phyloP scores from a whole-genome alignment of 495 filamentous ascomycete species.

The Physcia stellaris region DNA sequence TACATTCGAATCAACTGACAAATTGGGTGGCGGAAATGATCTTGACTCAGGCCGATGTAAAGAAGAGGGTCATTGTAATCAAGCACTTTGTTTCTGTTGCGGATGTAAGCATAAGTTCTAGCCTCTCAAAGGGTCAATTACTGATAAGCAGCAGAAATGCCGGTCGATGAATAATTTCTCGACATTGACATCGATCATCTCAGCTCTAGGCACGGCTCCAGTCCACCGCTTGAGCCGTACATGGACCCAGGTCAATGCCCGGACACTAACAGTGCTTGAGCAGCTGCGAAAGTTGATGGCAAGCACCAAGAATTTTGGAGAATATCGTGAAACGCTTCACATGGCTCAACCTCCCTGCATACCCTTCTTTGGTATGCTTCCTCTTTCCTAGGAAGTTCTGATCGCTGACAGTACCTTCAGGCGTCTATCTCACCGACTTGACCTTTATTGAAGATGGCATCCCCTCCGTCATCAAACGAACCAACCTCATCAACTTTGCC shows the following conservation, averaged over 20 bases:
- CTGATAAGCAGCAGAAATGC: constrained; percentile 57
- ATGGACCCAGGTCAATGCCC: constrained; percentile 84
- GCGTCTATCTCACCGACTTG: constrained; percentile 93
- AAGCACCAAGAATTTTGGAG: constrained; percentile 95
- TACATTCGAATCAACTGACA: constrained; percentile 95
- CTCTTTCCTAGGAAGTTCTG: constrained; percentile 1
- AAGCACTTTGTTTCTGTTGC: constrained; percentile 96
- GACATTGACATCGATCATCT: constrained; percentile 96
- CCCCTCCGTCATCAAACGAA: constrained; percentile 85
- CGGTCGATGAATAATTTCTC: constrained; percentile 91
- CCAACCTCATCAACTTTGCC: constrained; percentile 92
- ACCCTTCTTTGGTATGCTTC: constrained; percentile 80
- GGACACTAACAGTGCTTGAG: constrained; percentile 66
- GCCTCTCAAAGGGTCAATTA: constrained; percentile 7
- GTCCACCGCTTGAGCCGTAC: constrained; percentile 88
- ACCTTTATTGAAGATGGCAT: constrained; percentile 99
- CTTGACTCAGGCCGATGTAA: constrained; percentile 79
- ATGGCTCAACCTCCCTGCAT: constrained; percentile 92
- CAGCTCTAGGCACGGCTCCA: constrained; percentile 81
- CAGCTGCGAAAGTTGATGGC: constrained; percentile 90
- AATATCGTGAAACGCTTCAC: constrained; percentile 88
- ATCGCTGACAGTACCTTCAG: constrained; percentile 28
- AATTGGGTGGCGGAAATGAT: constrained; percentile 99
- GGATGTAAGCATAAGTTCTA: constrained; percentile 48
- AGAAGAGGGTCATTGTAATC: constrained; percentile 91